Conservation (phyloP, 202 grass and related monocot genomes). For the Digitaria exilis region DNA sequence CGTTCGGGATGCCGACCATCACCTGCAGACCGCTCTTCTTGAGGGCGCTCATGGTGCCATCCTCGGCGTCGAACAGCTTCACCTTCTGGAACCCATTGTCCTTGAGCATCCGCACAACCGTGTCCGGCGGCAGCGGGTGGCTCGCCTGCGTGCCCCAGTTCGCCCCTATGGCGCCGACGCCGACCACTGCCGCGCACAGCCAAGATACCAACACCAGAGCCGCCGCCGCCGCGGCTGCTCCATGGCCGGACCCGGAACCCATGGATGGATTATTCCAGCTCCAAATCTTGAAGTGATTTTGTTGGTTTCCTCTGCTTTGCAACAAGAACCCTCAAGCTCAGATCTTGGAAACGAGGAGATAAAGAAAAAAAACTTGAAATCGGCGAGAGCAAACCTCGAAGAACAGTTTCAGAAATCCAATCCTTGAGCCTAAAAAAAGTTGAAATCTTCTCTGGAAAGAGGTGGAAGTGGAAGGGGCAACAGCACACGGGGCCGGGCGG, state of each 20-base stretch:
- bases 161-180: slow-evolving; percentile 78
- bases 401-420: slow-evolving; percentile 25
- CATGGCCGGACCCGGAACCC: slow-evolving; percentile 42
- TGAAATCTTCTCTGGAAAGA: slow-evolving; percentile 27
- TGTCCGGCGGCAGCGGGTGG: slow-evolving; percentile 81
- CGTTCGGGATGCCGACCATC: slow-evolving; percentile 98
- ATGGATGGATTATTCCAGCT: slow-evolving; percentile 30
- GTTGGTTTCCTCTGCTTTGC: slow-evolving; percentile 17
- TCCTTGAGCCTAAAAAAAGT: neutral
- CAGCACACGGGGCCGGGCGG: neutral
- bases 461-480: neutral
- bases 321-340: slow-evolving; percentile 30
- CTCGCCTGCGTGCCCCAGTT: slow-evolving; percentile 98
- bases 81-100: slow-evolving; percentile 81
- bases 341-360: slow-evolving; percentile 42
- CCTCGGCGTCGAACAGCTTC: slow-evolving; percentile 97
- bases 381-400: slow-evolving; percentile 3
- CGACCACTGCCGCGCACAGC: slow-evolving; percentile 42
- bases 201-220: slow-evolving; percentile 38
- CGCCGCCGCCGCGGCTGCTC: neutral
- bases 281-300: neutral
- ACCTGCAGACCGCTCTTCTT: slow-evolving; percentile 95
- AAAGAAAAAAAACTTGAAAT: slow-evolving; percentile 11
- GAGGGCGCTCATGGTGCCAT: slow-evolving; percentile 80
- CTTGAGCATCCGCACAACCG: slow-evolving; percentile 88